Evolutionary conservation across 371 early-diverging fungal genomes (phyloP), one percentile per base, ranked within the genome.

Genomic region (Neoconidiobolus thromboides): DNA sequence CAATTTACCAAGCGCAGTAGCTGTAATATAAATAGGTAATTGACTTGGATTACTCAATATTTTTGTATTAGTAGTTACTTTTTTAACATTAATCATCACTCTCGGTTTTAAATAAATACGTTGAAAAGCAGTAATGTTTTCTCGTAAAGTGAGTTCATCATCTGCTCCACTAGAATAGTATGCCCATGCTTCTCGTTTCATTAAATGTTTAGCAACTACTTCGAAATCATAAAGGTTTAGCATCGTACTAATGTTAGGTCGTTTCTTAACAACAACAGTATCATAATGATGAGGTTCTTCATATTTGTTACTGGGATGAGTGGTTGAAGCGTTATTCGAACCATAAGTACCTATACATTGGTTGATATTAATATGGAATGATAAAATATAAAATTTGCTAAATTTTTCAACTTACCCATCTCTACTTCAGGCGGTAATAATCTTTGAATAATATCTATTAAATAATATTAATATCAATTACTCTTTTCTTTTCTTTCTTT

Each of bases 131-230:
- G 47, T 58, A 14, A 76, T 78, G 66, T 93, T 93, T 65, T 89
- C 91, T 44, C 76, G 69, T 69, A 86, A 70, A 2, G 91, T 82
- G 44, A 89, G 73, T 73, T 89, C 87, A 65, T 89, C 89, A 63
- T 89, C 87, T 1, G 89, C 76, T 6, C 88, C 88, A 26, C 80
- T 82, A 52, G 76, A 75, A 67, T 87, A 92, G 68, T 91, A 93
- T 40, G 81, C 87, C 90, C 90, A 91, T 1, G 88, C 87, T 60
- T 82, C 80, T 12, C 74, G 65, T 44, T 64, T 71, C 51, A 85
- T 63, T 0, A 76, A 70, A 46, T 64, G 66, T 55, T 71, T 68
- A 9, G 88, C 88, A 5, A 83, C 74, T 7, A 75, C 74, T 63
- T 88, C 89, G 69, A 88, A 86, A 65, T 88, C 89, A 68, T 75